Base-by-base conservation (phyloP, 805 yeast species). In the Priceomyces castillae region DNA sequence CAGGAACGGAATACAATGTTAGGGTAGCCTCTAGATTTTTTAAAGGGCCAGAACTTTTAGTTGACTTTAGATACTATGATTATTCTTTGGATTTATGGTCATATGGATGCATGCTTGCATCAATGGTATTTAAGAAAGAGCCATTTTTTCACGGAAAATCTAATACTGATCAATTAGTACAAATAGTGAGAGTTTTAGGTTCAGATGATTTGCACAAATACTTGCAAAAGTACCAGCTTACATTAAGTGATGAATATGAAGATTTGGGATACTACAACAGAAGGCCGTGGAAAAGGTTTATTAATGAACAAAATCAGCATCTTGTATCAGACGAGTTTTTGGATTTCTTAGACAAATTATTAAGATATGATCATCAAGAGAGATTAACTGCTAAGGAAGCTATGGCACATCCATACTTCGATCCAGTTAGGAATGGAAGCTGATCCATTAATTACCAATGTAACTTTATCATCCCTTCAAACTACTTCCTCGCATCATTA, bases 111-210 rank as follows among this genome's bases (percentile, higher is more conserved):
- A 88, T 87, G 88, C 69, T 90, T 39, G 96, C 96, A 7, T 83
- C 94, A 10, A 86, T 90, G 63, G 82, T 88, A 26, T 88, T 89
- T 70, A 86, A 84, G 58, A 86, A 82, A 58, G 97, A 90, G 57
- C 97, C 97, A 10, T 86, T 90, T 51, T 90, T 90, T 77, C 92
- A 87, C 61, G 97, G 96, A 16, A 83, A 86, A 48, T 85, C 95
- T 16, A 90, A 90, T 63, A 86, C 90, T 33, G 96, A 90, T 67
- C 97, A 90, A 67, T 70, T 90, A 56, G 95, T 90, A 18, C 90
- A 88, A 63, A 89, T 90, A 49, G 96, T 90, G 11, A 77, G 87
- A 47, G 94, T 90, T 1, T 73, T 90, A 54, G 97, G 97, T 16
- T 85, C 96, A 1, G 85, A 83, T 46, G 90, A 82, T 51, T 71